Base-by-base conservation (phyloP, 2,329 filamentous ascomycete species). In the Alternaria alternata region DNA sequence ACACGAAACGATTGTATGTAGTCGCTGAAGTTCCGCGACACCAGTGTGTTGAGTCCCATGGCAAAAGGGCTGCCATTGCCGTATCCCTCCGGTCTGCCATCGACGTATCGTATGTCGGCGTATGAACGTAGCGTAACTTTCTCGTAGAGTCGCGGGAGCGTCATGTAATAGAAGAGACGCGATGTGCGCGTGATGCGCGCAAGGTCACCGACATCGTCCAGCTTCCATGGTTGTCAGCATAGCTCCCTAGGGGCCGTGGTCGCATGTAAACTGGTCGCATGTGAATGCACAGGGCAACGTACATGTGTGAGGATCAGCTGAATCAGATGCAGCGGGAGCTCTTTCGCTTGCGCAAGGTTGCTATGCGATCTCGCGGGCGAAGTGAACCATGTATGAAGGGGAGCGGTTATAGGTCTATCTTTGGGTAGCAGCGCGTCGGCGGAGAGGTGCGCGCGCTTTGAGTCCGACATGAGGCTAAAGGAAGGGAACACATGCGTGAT, bases 121-220 rank as follows among this genome's bases (percentile, higher is more conserved):
- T 89, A 88, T 7, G 86, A 87, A 54, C 81, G 84, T 34, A 89
- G 78, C 6, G 81, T 84, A 54, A 89, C 82, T 34, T 79, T 75
- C 71, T 82, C 81, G 75, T 89, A 89, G 41, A 89, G 82, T 57
- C 85, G 85, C 20, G 87, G 87, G 3, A 89, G 78, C 34, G 85
- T 81, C 86, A 89, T 88, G 77, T 89, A 89, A 66, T 88, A 87
- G 67, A 89, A 82, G 41, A 89, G 81, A 14, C 86, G 82, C 62
- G 85, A 88, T 52, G 87, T 87, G 58, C 86, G 82, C 63, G 86
- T 88, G 54, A 88, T 75, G 61, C 86, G 82, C 32, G 86, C 86
- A 26, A 89, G 82, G 70, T 89, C 87, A 60, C 77, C 83, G 43
- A 82, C 79, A 78, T 88, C 81, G 63, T 88, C 85, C 48, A 89